A percentile compares a stretch with the other conserved stretches of the same genome.
Conservation (phyloP, 768 basidiomycete genomes). For the Cyclocybe cylindracea region DNA sequence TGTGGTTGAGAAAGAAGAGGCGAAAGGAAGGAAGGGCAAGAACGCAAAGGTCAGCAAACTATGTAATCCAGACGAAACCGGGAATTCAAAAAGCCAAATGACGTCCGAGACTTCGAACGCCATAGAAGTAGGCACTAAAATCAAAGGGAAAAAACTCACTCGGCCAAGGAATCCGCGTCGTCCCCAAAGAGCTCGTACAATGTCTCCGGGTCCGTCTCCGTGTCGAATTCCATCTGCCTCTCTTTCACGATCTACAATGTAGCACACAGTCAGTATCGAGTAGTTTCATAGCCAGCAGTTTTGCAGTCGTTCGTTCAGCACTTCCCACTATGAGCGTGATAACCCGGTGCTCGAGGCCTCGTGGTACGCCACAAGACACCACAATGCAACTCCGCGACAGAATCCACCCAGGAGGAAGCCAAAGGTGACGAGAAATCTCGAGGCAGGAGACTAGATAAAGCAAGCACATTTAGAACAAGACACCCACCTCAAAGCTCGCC, state of each 20-base stretch:
- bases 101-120: background rate
- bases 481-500: slow-evolving; percentile 77
- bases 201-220: slow-evolving; percentile 78
- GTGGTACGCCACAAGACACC: too few relatives aligned
- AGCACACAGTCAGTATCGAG: slow-evolving; percentile 3
- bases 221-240: slow-evolving; percentile 86
- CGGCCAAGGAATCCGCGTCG: slow-evolving; percentile 70
- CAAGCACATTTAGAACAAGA: background rate
- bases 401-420: too few relatives aligned
- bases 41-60: too few relatives aligned
- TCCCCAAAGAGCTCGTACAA: slow-evolving; percentile 81
- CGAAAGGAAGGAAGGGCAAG: slow-evolving; percentile 5
- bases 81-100: background rate
- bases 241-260: slow-evolving; percentile 71
- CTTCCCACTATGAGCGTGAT: too few relatives aligned
- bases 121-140: background rate
- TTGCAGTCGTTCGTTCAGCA: too few relatives aligned
- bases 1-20: slow-evolving; percentile 24
- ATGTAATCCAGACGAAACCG: too few relatives aligned
- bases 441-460: too few relatives aligned
- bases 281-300: too few relatives aligned
- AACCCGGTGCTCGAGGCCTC: too few relatives aligned
- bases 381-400: too few relatives aligned
- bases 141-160: slow-evolving; percentile 51
- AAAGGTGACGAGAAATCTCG: too few relatives aligned